Base-by-base conservation (phyloP, 2,329 filamentous ascomycete species). In the Fusarium agapanthi region DNA sequence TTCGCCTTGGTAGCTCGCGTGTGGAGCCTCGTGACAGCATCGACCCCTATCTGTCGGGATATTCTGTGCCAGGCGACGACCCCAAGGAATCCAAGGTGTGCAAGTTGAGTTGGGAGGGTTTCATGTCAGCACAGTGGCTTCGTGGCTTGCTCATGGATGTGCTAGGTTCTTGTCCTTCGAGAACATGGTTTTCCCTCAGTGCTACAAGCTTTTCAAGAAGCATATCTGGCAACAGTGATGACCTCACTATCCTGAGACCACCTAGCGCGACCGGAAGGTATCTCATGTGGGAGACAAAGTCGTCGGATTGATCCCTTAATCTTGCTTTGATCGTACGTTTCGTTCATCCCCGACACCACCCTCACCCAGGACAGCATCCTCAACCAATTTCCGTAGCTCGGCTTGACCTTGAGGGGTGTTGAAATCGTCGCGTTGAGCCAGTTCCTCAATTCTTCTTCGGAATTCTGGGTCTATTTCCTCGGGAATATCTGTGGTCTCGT, bases 351-450 rank as follows among this genome's bases (percentile, higher is more conserved):
- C 87, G 7, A 90, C 81, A 32, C 87, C 88, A 30, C 87, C 88
- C 60, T 93, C 87, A 3, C 90, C 93, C 30, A 87, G 83, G 24
- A 99, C 85, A 6, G 93, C 95, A 77, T 98, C 94, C 73, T 92
- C 89, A 11, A 99, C 90, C 67, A 99, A 84, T 73, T 89, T 88
- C 67, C 95, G 88, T 77, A 99, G 83, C 79, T 95, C 90, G 28
- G 88, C 88, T 82, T 99, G 96, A 8, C 93, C 93, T 67, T 92
- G 90, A 60, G 93, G 91, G 10, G 90, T 92, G 76, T 95, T 87
- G 77, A 98, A 97, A 78, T 98, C 95, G 30, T 92, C 91, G 44
- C 94, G 88, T 40, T 91, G 88, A 5, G 96, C 95, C 67, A 99
- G 84, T 81, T 97, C 93, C 78, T 98, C 95, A 78, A 99, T 98